These are phyloP conservation scores for Venustampulla echinocandica DNA, from an alignment of 495 filamentous ascomycete species.

Conservation along the genomic window DNA sequence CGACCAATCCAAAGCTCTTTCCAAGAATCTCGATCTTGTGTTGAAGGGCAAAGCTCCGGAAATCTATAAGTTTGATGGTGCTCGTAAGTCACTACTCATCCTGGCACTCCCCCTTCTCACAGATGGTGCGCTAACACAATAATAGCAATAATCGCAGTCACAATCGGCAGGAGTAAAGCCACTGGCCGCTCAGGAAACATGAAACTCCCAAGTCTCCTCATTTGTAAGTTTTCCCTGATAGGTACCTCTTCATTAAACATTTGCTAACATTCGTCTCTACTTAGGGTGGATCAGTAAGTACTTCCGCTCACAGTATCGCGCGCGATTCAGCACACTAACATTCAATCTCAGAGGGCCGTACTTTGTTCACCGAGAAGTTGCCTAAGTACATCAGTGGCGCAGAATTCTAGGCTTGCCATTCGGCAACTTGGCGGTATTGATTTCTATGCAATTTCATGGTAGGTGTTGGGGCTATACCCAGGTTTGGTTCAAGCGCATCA, in stretches of 20 bases:
- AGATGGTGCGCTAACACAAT: too few relatives aligned
- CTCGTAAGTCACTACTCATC: conserved; percentile 16
- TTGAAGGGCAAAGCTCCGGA: conserved; percentile 29
- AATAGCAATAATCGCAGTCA: conserved; percentile 12
- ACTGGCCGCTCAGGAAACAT: conserved; percentile 15
- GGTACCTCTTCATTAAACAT: neutral
- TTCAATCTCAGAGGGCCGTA: conserved; percentile 4
- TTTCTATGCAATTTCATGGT: neutral
- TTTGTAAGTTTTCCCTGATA: conserved; percentile 19
- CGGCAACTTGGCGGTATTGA: neutral
- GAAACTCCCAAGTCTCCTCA: conserved; percentile 14
- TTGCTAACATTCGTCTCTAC: neutral
- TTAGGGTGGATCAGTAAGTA: too few relatives aligned
- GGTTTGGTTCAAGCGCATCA: neutral
- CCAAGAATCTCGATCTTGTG: conserved; percentile 19
- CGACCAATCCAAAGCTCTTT: conserved; percentile 10
- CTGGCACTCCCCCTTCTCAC: too few relatives aligned
- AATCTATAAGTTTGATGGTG: conserved; percentile 28
- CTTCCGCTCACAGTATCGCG: too few relatives aligned
- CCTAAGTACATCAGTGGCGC: neutral
- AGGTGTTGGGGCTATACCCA: neutral
- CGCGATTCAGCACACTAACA: too few relatives aligned
- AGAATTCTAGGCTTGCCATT: neutral
- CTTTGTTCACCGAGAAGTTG: conserved; percentile 2
- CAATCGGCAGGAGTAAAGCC: conserved; percentile 19